These are phyloP conservation scores for Plantago major DNA, from an alignment of 257 asterid species.

Conservation along the genomic window DNA sequence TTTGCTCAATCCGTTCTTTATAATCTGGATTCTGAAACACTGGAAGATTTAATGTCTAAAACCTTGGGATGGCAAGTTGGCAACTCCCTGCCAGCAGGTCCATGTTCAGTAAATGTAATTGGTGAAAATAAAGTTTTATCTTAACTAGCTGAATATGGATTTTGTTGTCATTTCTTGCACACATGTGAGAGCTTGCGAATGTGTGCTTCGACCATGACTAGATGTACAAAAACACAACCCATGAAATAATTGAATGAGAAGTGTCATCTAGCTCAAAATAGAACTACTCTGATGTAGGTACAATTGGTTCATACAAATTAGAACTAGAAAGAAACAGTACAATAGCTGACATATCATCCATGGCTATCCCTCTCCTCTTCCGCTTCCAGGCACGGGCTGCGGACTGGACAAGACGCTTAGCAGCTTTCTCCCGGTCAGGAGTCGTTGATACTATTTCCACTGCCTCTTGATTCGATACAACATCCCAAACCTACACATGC, in stretches of 20 bases:
- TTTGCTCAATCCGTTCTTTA: background rate
- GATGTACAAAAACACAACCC: constrained; percentile 1
- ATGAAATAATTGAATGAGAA: constrained; percentile 7
- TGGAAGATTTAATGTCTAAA: background rate
- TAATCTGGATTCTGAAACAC: background rate
- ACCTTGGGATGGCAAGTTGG: background rate
- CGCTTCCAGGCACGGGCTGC: constrained; percentile 73
- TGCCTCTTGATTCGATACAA: constrained; percentile 85
- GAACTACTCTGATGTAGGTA: constrained; percentile 15
- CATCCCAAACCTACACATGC: constrained; percentile 87
- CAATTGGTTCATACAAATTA: constrained; percentile 37
- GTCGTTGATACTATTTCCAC: constrained; percentile 62
- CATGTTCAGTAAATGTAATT: too few relatives aligned
- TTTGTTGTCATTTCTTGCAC: too few relatives aligned
- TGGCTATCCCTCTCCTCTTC: constrained; percentile 77
- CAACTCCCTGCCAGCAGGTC: background rate
- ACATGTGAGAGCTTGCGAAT: too few relatives aligned
- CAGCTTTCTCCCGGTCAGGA: constrained; percentile 56
- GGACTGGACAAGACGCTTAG: constrained; percentile 60
- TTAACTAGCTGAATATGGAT: too few relatives aligned
- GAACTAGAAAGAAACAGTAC: constrained; percentile 63
- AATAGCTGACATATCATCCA: constrained; percentile 93
- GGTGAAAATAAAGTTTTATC: too few relatives aligned
- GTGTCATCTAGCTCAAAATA: background rate
- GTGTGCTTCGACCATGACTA: background rate